Evolutionary conservation across 371 early-diverging fungal genomes (phyloP).

Genomic region (Syncephalastrum racemosum): DNA sequence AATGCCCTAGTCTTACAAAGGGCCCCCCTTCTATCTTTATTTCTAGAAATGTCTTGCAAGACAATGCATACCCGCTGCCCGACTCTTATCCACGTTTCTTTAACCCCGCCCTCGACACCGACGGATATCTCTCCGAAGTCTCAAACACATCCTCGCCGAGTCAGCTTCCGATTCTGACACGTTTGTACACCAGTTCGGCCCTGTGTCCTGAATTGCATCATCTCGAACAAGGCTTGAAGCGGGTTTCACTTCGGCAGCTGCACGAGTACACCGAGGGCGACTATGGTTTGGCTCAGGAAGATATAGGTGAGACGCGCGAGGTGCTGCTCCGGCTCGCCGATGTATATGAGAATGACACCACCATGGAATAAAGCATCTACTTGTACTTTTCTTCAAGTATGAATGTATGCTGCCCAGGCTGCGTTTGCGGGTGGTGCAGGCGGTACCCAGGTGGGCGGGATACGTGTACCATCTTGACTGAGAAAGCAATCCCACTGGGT

Average conservation of each 20-base stretch:
- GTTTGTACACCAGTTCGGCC: slow-evolving; percentile 39
- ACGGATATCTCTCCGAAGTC: slow-evolving; percentile 24
- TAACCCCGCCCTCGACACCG: slow-evolving; percentile 2
- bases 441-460: slow-evolving; percentile 39
- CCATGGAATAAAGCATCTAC: slow-evolving; percentile 10
- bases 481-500: slow-evolving; percentile 43
- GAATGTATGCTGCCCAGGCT: slow-evolving; percentile 39
- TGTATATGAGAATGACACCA: slow-evolving; percentile 33
- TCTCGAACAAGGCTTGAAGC: slow-evolving; percentile 29
- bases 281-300: slow-evolving; percentile 39
- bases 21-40: not conserved
- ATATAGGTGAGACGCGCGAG: slow-evolving; percentile 53
- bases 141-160: slow-evolving; percentile 3
- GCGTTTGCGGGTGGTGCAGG: slow-evolving; percentile 46
- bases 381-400: not conserved
- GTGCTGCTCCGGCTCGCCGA: slow-evolving; percentile 45
- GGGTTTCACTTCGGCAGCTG: slow-evolving; percentile 38
- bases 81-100: slow-evolving; percentile 43
- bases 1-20: no score
- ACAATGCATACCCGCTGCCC: slow-evolving; percentile 33
- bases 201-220: slow-evolving; percentile 36
- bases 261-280: slow-evolving; percentile 48
- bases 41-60: slow-evolving; percentile 14
- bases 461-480: slow-evolving; percentile 14
- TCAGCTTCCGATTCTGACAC: slow-evolving; percentile 37